Evolutionary conservation across 1,284 basidiomycete genomes (phyloP).

Genomic region (Retiboletus fuscus): DNA sequence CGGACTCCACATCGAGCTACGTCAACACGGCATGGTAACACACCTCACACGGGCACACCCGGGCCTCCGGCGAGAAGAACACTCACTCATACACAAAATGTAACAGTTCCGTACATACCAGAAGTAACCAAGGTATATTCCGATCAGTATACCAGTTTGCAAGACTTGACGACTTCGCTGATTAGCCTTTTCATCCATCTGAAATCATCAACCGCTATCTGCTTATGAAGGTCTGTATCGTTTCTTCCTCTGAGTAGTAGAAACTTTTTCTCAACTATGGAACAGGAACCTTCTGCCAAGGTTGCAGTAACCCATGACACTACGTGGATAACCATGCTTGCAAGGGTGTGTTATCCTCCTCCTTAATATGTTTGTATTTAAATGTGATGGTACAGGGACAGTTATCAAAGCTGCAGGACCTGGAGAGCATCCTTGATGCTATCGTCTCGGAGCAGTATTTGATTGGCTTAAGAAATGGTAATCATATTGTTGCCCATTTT

Average conservation of each 20-base stretch:
- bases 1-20: too few species aligned
- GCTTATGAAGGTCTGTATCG: conserved; percentile 1
- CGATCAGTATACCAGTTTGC: neutral
- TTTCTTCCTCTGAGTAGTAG: neutral
- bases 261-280: neutral
- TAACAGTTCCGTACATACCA: neutral
- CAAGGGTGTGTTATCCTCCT: neutral
- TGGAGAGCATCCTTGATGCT: neutral
- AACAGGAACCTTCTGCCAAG: conserved; percentile 7
- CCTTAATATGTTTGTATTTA: too few species aligned
- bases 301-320: conserved; percentile 9
- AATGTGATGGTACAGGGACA: neutral
- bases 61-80: neutral
- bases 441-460: neutral
- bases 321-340: conserved; percentile 11
- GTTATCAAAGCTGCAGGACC: neutral
- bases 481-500: neutral
- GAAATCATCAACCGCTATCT: conserved; percentile 16
- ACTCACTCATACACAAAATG: neutral
- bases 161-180: neutral
- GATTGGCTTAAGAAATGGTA: neutral
- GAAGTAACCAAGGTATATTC: conserved; percentile 1
- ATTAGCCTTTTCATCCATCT: conserved; percentile 8
- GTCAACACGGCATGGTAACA: too few species aligned
- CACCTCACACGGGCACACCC: too few species aligned